Evolutionary conservation across 208 protist genomes (phyloP).

Genomic region (Trypanosoma scelopori): DNA sequence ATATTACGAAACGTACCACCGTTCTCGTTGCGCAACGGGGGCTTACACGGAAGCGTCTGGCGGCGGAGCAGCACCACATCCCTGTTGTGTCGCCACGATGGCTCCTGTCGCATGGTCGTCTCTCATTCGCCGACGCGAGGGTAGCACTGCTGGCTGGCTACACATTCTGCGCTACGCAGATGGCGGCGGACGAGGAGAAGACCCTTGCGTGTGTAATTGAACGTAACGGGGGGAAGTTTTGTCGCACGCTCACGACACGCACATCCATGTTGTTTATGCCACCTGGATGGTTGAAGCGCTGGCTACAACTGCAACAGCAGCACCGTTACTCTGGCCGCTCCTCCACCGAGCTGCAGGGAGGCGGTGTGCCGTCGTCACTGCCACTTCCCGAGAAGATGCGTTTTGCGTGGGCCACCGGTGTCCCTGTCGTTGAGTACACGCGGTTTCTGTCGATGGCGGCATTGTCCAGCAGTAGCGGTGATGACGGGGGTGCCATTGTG

Average conservation of each 20-base stretch:
- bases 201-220: constrained; percentile 46
- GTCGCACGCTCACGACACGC: constrained; percentile 30
- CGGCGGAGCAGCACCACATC: constrained; percentile 50
- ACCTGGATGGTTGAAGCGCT: constrained; percentile 31
- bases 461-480: constrained; percentile 14
- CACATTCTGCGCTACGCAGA: constrained; percentile 49
- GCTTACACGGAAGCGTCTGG: constrained; percentile 67
- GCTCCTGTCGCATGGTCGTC: constrained; percentile 28
- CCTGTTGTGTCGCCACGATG: constrained; percentile 58
- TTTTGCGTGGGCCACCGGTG: constrained; percentile 61
- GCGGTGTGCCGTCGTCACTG: not conserved
- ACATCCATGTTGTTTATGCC: constrained; percentile 63
- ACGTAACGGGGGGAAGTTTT: constrained; percentile 46
- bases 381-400: constrained; percentile 51
- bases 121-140: constrained; percentile 20
- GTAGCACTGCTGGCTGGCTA: constrained; percentile 70
- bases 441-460: constrained; percentile 44
- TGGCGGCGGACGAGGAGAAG: constrained; percentile 41
- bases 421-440: constrained; percentile 67
- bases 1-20: constrained; percentile 42
- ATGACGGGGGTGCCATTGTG: not conserved
- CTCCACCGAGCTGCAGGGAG: constrained; percentile 1
- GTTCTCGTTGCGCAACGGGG: constrained; percentile 68
- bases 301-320: constrained; percentile 27
- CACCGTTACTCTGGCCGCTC: constrained; percentile 17